Base-by-base conservation (phyloP, 2,329 filamentous ascomycete genomes). In the Cryphonectria japonica region DNA sequence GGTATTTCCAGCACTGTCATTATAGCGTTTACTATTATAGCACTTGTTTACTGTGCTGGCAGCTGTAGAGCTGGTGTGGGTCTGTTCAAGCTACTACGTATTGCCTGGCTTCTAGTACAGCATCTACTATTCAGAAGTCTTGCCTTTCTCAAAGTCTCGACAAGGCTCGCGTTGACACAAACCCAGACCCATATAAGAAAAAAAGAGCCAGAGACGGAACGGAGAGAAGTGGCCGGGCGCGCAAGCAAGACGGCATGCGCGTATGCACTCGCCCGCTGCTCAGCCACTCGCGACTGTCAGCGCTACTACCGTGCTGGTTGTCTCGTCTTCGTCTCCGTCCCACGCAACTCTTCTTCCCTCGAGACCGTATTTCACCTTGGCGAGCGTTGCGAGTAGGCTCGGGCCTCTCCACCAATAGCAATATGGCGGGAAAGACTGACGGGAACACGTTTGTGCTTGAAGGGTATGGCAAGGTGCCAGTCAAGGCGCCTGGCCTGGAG, bases 401-500 rank as follows among this genome's bases (percentile, higher is more conserved):
- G 13, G 41, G n/a, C 19, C 52, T 9, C 59, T 29, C 62, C n/a
- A 59, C 32, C 43, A 22, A 14, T 43, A 62, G 41, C 50, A 69
- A 37, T 6, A 67, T 67, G 54, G 16, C 66, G 39, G 16, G 11
- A 19, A 67, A 2, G n/a, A 8, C 29, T 2, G 41, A 26, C 54
- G n/a, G 46, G 11, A 26, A 32, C 41, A 82, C 79, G n/a, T 80
- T 85, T 74, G 80, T 75, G 0, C 77, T 84, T 29, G 77, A 81
- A 29, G 75, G 79, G 19, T 77, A 81, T 39, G 74, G 79, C 69
- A 76, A 57, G 22, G 65, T 87, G 67, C 78, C 80, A 3, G 80
- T 88, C 67, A 82, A 77, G 13, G 79, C 87, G 0, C 82, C 84
- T 0, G 84, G 81, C 2, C 80, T 88, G 29, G 78, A 83, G 0